Conservation (phyloP, 2,329 filamentous ascomycete species). For the Fusarium udum region DNA sequence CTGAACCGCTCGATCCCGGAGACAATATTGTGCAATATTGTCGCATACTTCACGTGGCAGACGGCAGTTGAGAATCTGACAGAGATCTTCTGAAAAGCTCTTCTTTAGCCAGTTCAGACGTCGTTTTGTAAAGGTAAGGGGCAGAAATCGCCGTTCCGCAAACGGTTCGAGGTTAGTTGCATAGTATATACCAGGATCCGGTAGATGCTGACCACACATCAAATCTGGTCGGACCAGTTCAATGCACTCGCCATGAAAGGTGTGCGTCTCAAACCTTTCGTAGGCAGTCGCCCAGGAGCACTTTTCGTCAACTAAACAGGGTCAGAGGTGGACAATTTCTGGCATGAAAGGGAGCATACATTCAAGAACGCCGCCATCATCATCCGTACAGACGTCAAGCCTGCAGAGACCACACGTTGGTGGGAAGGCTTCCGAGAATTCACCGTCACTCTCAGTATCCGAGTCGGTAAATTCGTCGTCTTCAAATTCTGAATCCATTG, state of each 20-base stretch:
- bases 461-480: neutral
- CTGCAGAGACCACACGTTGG: neutral
- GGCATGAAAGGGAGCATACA: neutral
- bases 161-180: neutral
- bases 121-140: neutral
- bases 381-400: neutral
- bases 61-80: accelerated
- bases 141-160: accelerated
- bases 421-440: neutral
- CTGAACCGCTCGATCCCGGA: neutral
- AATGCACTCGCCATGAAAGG: neutral
- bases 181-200: neutral
- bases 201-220: accelerated
- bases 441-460: neutral
- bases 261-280: neutral
- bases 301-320: neutral
- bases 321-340: neutral
- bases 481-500: neutral
- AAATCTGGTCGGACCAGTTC: neutral
- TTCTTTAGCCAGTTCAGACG: neutral
- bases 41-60: accelerated
- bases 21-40: neutral
- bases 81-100: accelerated
- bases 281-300: neutral
- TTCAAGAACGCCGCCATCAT: neutral